These are phyloP conservation scores for Croton setiger DNA, from an alignment of 441 rosid genomes.

Conservation along the genomic window DNA sequence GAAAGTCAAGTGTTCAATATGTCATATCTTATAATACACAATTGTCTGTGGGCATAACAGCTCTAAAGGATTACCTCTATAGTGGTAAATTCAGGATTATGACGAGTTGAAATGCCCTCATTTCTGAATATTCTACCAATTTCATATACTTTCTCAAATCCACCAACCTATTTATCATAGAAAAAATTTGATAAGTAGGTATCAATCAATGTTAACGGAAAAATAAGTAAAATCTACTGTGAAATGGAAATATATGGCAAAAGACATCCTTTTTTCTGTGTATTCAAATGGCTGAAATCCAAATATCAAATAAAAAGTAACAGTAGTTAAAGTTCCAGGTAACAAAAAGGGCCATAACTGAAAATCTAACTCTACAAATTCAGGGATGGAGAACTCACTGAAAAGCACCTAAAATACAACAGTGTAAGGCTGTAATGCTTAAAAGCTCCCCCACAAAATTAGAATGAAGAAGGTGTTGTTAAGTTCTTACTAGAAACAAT, in stretches of 20 bases:
- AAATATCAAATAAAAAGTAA: no score
- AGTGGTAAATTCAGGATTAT: conserved; percentile 99
- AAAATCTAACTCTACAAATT: neutral
- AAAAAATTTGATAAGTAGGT: neutral
- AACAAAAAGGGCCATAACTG: neutral
- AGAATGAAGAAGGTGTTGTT: neutral
- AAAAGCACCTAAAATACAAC: neutral
- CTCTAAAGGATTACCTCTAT: conserved; percentile 62
- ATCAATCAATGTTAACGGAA: no score
- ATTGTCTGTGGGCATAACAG: conserved; percentile 10
- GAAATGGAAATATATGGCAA: neutral
- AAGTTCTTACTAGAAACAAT: neutral
- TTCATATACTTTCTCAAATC: conserved; percentile 96
- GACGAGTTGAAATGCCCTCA: conserved; percentile 95
- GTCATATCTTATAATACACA: neutral
- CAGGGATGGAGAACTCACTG: neutral
- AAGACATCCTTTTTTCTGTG: neutral
- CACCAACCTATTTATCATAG: conserved; percentile 71
- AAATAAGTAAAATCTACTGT: no score
- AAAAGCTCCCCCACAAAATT: neutral
- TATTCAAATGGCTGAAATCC: no score
- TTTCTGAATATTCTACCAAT: conserved; percentile 95
- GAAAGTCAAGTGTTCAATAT: neutral
- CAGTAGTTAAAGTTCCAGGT: no score
- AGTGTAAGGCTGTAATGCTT: neutral